Evolutionary conservation across 129 eudicot genomes (phyloP), one percentile per base, ranked within the genome.

Genomic region (Arctium minus): DNA sequence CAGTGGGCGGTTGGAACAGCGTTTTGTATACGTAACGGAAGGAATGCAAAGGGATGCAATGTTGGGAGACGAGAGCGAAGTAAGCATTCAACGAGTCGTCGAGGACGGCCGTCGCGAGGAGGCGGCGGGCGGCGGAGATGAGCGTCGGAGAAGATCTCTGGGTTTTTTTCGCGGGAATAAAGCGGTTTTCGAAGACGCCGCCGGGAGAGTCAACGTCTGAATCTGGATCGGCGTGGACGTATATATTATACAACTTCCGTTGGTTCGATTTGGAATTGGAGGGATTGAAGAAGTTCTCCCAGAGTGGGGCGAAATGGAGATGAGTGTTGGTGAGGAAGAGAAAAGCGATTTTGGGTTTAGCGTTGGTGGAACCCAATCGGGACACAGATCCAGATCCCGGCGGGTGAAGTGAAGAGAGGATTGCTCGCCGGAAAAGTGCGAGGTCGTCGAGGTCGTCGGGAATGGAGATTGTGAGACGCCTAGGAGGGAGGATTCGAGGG

Each of bases 111-210:
- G 90, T 83, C 38, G 94, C 94, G 36, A 92, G 81, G 31, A 92
- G 94, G 36, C 97, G 91, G 17, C 97, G 92, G 1, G 88, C 87
- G 83, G 97, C 97, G 82, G 97, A 88, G 75, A 92, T 88, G n/a
- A 92, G 89, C 2, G 97, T 88, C 3, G 97, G 92, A 18, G 92
- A 77, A 30, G 90, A 86, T n/a, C 97, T 82, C 73, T 90, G 79
- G 12, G 97, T 92, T 70, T 70, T 84, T 48, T 88, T 87, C 3
- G 90, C 80, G 35, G 88, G 33, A 65, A 92, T 90, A 81, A 89
- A 82, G 3, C 94, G 90, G 80, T 77, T 88, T 39, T 80, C 68
- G 75, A 92, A 92, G 9, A 92, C 91, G 33, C 94, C 94, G 30
- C 88, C 86, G 10, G 92, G 97, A 32, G 86, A 71, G 0, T 81